A percentile compares a stretch with the other conserved stretches of the same genome.
phyloP scores from a whole-genome alignment of 2,329 filamentous ascomycete species.

The Scytalidium lignicola region DNA sequence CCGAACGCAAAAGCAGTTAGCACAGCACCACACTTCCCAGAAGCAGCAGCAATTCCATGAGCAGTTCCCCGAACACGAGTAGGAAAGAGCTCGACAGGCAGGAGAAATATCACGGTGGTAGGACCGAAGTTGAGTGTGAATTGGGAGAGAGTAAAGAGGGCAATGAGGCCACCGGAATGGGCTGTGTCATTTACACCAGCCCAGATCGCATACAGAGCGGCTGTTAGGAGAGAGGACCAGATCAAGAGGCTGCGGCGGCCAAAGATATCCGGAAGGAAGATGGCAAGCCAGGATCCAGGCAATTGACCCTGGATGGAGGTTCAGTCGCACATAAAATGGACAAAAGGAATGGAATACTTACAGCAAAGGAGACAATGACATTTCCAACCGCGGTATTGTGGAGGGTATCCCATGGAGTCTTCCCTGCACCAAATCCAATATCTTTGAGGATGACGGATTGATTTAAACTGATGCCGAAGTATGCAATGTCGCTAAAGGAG shows the following conservation, averaged over 20 bases:
- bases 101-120: slow-evolving; percentile 59
- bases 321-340: not conserved
- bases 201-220: slow-evolving; percentile 3
- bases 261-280: slow-evolving; percentile 2
- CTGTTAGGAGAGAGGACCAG: not conserved
- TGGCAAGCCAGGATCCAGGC: not conserved
- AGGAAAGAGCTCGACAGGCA: slow-evolving; percentile 59
- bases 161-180: not conserved
- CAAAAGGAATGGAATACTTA: not conserved
- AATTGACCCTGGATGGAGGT: not conserved
- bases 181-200: not conserved
- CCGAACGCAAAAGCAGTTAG: slow-evolving; percentile 26
- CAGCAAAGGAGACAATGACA: slow-evolving; percentile 2
- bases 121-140: slow-evolving; percentile 46
- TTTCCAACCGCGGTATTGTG: slow-evolving; percentile 5
- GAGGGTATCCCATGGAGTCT: slow-evolving; percentile 2
- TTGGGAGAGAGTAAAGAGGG: slow-evolving; percentile 36
- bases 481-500: slow-evolving; percentile 2
- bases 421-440: not conserved
- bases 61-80: slow-evolving; percentile 58
- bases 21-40: slow-evolving; percentile 53
- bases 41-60: slow-evolving; percentile 55
- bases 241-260: not conserved
- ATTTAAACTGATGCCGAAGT: not conserved
- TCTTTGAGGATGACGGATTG: not conserved